Percentiles rank a stretch among this genome's conserved stretches.
These are phyloP conservation scores for Boletus semigastroideus DNA, from an alignment of 1,284 basidiomycete species.

Conservation along the genomic window DNA sequence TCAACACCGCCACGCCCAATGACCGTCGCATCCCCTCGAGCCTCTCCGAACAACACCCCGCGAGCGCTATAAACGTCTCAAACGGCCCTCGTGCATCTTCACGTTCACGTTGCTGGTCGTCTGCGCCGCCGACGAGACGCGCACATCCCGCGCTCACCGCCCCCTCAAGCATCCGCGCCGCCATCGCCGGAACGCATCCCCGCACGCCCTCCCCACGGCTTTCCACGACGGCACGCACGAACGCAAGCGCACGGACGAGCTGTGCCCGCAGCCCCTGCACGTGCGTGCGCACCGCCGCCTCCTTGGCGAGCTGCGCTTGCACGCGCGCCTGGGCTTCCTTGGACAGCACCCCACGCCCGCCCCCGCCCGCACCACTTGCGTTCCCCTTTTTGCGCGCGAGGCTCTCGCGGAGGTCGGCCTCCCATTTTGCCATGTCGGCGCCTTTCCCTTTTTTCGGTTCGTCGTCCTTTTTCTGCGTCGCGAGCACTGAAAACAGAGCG, in stretches of 20 bases:
- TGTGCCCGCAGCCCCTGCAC: slow-evolving; percentile 55
- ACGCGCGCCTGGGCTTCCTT: slow-evolving; percentile 84
- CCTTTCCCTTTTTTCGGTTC: slow-evolving; percentile 78
- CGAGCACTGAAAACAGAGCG: slow-evolving; percentile 49
- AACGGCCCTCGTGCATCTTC: slow-evolving; percentile 40
- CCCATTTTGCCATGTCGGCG: slow-evolving; percentile 89
- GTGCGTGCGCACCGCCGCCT: slow-evolving; percentile 61
- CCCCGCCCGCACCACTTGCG: no score
- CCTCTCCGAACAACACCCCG: slow-evolving; percentile 66
- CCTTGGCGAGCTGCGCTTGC: slow-evolving; percentile 78
- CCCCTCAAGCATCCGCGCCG: slow-evolving; percentile 62
- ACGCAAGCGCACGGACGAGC: slow-evolving; percentile 66
- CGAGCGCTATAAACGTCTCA: slow-evolving; percentile 72
- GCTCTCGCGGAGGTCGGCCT: slow-evolving; percentile 85
- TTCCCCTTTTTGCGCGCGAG: slow-evolving; percentile 70
- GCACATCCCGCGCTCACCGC: slow-evolving; percentile 54
- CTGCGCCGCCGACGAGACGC: slow-evolving; percentile 57
- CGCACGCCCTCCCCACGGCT: slow-evolving; percentile 44
- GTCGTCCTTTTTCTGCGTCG: slow-evolving; percentile 54
- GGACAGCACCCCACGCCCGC: slow-evolving; percentile 49
- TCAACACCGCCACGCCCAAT: slow-evolving; percentile 79
- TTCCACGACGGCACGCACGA: slow-evolving; percentile 61
- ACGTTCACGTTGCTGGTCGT: background rate
- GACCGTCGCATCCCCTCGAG: slow-evolving; percentile 68
- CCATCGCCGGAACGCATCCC: slow-evolving; percentile 55